Evolutionary conservation across 179 eudicot species (phyloP), one percentile per base, ranked within the genome.

Genomic region (Spergularia azorica): DNA sequence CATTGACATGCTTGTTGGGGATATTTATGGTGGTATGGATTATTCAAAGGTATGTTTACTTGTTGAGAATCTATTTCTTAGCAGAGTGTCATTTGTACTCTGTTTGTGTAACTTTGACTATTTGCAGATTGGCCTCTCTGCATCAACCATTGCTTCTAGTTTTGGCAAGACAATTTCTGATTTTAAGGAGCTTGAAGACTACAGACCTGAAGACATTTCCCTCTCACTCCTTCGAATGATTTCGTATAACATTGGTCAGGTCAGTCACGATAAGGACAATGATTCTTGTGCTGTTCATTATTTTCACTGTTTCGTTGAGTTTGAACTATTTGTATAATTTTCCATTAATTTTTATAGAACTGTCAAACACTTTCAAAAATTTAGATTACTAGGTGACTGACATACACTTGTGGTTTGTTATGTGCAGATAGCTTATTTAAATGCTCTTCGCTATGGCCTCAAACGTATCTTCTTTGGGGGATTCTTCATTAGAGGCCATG

Each of bases 181-280:
- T 66, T 82, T 84, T 76, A 95, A 95, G 85, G 93, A 91, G 87
- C 89, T 95, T 70, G 85, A 89, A 70, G 95, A 95, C 85, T 93
- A 89, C 76, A 91, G 91, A 76, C 99, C 99, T 76, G 99, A 95
- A 88, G 99, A 95, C 71, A 93, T 95, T 67, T 95, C 98, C 74
- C 88, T 95, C 16, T 95, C 99, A 64, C 95, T 93, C 67, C 81
- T 95, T 79, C 87, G 98, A 81, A 95, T 93, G 97, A 93, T 93
- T 75, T 95, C 99, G 14, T 95, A 93, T 56, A 93, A 95, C 79
- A 95, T 95, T 75, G 99, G 99, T 18, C 99, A 95, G 98, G 99
- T 90, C 71, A 75, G 83, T 77, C 74, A 21, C 11, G 73, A 57
- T 61, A 17, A 0, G 52, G 66, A 64, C 54, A 48, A 39, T 39